Evolutionary conservation across 371 early-diverging fungal genomes (phyloP).

Genomic region (Actinomortierella wolfii): DNA sequence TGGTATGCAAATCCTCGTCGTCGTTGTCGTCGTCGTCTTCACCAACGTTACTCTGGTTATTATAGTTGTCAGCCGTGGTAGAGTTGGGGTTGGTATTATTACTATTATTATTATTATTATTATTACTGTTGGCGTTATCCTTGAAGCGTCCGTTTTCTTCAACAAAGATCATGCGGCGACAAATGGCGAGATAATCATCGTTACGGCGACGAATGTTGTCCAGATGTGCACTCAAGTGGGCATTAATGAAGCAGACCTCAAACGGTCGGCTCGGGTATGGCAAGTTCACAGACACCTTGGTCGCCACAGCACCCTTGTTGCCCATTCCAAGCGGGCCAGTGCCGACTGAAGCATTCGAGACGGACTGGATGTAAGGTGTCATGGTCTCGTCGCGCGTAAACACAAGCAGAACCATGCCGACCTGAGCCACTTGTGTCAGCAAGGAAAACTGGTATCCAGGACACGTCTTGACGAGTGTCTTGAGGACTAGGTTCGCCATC

Average conservation of each 20-base stretch:
- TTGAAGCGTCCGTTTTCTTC: conserved; percentile 18
- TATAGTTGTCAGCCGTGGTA: too few species aligned
- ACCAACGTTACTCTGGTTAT: too few species aligned
- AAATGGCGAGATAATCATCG: conserved; percentile 58
- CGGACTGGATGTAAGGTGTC: conserved; percentile 21
- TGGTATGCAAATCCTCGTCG: too few species aligned
- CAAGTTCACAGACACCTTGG: conserved; percentile 57
- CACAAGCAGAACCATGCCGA: conserved; percentile 46
- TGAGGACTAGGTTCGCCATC: conserved; percentile 15
- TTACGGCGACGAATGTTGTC: conserved; percentile 59
- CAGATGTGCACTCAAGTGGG: conserved; percentile 72
- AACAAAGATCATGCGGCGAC: conserved; percentile 39
- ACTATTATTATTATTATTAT: too few species aligned
- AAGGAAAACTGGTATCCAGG: conserved; percentile 33
- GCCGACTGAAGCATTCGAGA: conserved; percentile 31
- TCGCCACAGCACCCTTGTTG: conserved; percentile 74
- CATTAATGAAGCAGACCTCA: conserved; percentile 67
- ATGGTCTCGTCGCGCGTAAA: conserved; percentile 40
- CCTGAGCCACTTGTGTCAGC: conserved; percentile 30
- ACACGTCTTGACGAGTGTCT: conserved; percentile 32
- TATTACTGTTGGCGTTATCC: too few species aligned
- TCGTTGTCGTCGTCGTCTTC: too few species aligned
- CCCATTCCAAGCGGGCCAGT: conserved; percentile 49
- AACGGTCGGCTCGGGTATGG: conserved; percentile 22
- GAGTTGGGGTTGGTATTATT: too few species aligned